A percentile compares a stretch with the other conserved stretches of the same genome.
Evolutionary conservation across 495 filamentous ascomycete genomes (phyloP).

Genomic region (Penicillium robsamsonii): DNA sequence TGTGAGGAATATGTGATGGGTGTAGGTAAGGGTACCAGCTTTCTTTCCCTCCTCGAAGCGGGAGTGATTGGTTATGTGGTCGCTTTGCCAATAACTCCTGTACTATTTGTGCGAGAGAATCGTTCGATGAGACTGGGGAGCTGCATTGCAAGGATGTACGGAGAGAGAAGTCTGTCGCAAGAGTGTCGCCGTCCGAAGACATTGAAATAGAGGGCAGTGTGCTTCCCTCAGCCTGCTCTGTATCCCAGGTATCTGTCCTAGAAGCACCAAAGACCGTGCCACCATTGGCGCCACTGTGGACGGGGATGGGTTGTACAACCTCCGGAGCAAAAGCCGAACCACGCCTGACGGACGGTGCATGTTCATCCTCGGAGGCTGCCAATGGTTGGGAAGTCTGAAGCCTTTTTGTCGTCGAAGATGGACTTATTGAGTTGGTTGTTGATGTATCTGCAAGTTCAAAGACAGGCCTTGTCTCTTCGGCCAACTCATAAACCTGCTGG

Average conservation of each 20-base stretch:
- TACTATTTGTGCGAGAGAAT: conserved; percentile 29
- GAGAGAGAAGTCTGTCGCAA: conserved; percentile 2
- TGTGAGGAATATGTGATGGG: conserved; percentile 55
- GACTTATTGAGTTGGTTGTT: conserved; percentile 15
- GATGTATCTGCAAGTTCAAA: conserved; percentile 48
- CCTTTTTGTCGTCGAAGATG: not conserved
- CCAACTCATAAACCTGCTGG: conserved; percentile 48
- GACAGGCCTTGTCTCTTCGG: conserved; percentile 29
- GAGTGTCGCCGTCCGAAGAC: conserved; percentile 7
- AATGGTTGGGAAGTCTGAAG: not conserved
- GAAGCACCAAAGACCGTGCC: conserved; percentile 14
- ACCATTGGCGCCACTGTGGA: conserved; percentile 4
- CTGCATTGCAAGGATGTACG: conserved; percentile 19
- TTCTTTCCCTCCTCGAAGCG: conserved; percentile 28
- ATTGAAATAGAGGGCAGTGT: conserved; percentile 15
- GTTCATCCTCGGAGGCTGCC: conserved; percentile 28
- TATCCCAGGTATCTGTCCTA: conserved; percentile 9
- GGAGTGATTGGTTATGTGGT: conserved; percentile 33
- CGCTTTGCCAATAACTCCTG: conserved; percentile 38
- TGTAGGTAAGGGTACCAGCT: conserved; percentile 48
- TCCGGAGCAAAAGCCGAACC: conserved; percentile 50
- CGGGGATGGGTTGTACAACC: conserved; percentile 22
- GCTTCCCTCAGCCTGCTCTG: not conserved
- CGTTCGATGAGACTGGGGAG: conserved; percentile 28
- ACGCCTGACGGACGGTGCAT: conserved; percentile 28